phyloP scores from a whole-genome alignment of 2,329 filamentous ascomycete species.

The Paecilomyces sp. region DNA sequence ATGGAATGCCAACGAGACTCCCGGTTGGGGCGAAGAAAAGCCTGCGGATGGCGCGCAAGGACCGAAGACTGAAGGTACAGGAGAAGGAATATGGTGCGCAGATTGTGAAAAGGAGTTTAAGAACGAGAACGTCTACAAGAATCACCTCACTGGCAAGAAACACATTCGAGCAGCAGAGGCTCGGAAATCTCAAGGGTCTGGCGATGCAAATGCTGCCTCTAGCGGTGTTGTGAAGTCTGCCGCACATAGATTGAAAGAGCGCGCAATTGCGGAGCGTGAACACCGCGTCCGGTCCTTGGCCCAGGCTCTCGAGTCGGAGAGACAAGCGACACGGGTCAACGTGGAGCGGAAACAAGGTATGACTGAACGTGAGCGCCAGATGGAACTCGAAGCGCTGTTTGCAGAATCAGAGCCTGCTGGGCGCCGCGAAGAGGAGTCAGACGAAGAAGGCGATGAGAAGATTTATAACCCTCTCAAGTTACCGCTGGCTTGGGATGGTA shows the following conservation, averaged over 20 bases:
- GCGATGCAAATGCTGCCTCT: constrained; percentile 17
- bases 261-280: constrained; percentile 83
- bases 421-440: constrained; percentile 53
- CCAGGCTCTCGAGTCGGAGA: constrained; percentile 75
- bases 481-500: constrained; percentile 94
- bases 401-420: constrained; percentile 45
- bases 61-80: constrained; percentile 47
- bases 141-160: constrained; percentile 83
- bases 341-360: constrained; percentile 95
- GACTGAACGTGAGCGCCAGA: constrained; percentile 91
- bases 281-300: constrained; percentile 73
- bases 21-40: constrained; percentile 65
- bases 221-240: constrained; percentile 14
- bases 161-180: constrained; percentile 77
- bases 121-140: constrained; percentile 90
- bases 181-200: constrained; percentile 40
- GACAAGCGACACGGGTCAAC: constrained; percentile 84
- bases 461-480: constrained; percentile 97
- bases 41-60: constrained; percentile 31
- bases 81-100: constrained; percentile 75
- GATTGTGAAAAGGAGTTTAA: constrained; percentile 94
- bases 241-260: constrained; percentile 64
- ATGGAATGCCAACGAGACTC: constrained; percentile 73
- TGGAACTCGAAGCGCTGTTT: constrained; percentile 85
- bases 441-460: constrained; percentile 72